Conservation (phyloP, 176 grass and related monocot species). For the Metroxylon sagu region DNA sequence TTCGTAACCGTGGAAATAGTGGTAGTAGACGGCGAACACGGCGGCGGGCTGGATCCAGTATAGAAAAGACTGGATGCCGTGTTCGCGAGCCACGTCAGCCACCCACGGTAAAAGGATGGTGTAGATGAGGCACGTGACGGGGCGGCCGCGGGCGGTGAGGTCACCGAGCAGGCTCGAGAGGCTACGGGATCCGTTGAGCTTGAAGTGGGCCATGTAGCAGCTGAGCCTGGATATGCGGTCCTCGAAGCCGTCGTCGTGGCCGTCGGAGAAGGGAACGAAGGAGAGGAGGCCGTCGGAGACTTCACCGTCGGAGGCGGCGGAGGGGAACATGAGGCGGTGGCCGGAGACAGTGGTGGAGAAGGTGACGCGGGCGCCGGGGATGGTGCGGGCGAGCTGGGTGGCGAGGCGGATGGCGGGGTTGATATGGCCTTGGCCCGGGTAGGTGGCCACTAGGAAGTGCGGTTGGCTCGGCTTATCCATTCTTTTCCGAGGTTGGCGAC, state of each 20-base stretch:
- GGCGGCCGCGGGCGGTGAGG: conserved; percentile 17
- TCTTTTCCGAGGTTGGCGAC: too few species aligned
- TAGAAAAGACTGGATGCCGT: conserved; percentile 15
- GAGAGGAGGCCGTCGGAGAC: conserved; percentile 26
- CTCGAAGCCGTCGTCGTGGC: conserved; percentile 22
- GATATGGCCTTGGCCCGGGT: conserved; percentile 28
- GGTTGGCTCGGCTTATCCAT: too few species aligned
- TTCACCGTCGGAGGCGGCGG: not conserved
- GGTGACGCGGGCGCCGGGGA: conserved; percentile 14
- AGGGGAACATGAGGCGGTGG: conserved; percentile 32
- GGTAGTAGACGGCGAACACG: conserved; percentile 28
- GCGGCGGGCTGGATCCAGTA: conserved; percentile 54
- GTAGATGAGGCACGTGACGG: conserved; percentile 40
- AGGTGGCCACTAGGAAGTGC: conserved; percentile 23
- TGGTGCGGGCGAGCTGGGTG: conserved; percentile 8
- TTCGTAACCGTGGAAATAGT: conserved; percentile 43
- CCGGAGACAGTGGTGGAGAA: conserved; percentile 4
- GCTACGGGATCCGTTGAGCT: not conserved
- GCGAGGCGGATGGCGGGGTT: conserved; percentile 23
- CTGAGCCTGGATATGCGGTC: not conserved
- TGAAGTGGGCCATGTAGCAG: not conserved
- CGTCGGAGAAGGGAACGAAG: conserved; percentile 25
- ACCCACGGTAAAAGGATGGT: not conserved
- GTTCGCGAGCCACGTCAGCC: conserved; percentile 22
- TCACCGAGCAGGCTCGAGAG: conserved; percentile 1